Evolutionary conservation across 352 stramenopile species (phyloP).

Genomic region (Sclerospora graminicola): DNA sequence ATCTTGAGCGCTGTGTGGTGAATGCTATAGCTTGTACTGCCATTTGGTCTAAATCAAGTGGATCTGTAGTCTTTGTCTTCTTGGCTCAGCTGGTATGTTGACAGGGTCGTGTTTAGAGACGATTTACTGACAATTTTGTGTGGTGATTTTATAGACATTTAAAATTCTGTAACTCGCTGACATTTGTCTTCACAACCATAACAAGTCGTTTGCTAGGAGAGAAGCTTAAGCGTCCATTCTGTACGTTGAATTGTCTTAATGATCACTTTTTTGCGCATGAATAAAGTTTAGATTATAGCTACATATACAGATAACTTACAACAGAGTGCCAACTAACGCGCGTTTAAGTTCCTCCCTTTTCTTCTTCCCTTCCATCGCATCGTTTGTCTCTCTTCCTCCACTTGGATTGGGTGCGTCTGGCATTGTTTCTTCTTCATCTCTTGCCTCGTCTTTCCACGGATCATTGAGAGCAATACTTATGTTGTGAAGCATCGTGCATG

Average conservation of each 20-base stretch:
- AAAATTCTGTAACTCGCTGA: slow-evolving; percentile 79
- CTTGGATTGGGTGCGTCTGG: too few species aligned
- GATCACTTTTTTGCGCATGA: background rate
- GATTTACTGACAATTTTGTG: background rate
- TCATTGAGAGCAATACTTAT: too few species aligned
- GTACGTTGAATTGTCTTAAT: slow-evolving; percentile 26
- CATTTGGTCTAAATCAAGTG: slow-evolving; percentile 79
- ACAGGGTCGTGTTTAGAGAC: too few species aligned
- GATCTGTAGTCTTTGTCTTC: slow-evolving; percentile 65
- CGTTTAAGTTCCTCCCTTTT: too few species aligned
- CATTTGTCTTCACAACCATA: slow-evolving; percentile 79
- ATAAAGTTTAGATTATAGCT: slow-evolving; percentile 11
- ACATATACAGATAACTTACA: slow-evolving; percentile 56
- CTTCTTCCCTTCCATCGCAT: too few species aligned
- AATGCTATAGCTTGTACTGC: slow-evolving; percentile 57
- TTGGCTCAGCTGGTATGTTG: slow-evolving; percentile 50
- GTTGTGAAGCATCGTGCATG: too few species aligned
- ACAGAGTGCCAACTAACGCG: too few species aligned
- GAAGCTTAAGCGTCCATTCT: slow-evolving; percentile 47
- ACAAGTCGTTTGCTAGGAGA: slow-evolving; percentile 70
- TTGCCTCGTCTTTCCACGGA: too few species aligned
- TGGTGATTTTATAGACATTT: slow-evolving; percentile 45
- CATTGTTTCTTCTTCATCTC: too few species aligned
- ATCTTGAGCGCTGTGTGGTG: background rate
- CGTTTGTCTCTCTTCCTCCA: too few species aligned